phyloP scores from a whole-genome alignment of 768 basidiomycete genomes.

The Strobilomyces dryophilus region DNA sequence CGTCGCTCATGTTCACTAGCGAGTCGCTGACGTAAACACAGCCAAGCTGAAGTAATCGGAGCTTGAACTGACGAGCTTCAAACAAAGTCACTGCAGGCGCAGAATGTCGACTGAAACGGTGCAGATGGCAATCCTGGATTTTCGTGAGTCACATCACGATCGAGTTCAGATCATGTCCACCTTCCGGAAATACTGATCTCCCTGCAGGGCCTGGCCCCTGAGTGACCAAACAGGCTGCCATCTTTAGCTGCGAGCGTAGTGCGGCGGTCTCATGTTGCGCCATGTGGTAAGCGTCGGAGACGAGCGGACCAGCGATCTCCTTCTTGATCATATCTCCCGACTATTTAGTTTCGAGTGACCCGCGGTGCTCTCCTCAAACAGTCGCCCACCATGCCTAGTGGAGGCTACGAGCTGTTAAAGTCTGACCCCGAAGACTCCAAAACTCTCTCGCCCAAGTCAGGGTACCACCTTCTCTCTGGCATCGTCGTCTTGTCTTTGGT shows the following conservation, averaged over 20 bases:
- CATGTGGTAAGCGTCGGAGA: too few species aligned
- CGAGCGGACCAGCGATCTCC: too few species aligned
- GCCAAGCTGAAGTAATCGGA: too few species aligned
- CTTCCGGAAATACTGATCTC: too few species aligned
- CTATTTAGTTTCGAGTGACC: constrained; percentile 2
- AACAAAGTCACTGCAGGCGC: too few species aligned
- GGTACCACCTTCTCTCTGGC: constrained; percentile 11
- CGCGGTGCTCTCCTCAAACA: not conserved
- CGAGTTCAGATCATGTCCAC: too few species aligned
- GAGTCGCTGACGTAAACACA: not conserved
- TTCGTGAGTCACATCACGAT: too few species aligned
- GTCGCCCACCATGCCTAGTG: constrained; percentile 14
- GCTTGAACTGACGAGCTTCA: too few species aligned
- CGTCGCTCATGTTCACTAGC: constrained; percentile 25
- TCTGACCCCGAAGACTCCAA: not conserved
- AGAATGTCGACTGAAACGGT: too few species aligned
- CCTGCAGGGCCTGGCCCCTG: too few species aligned
- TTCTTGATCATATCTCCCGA: too few species aligned
- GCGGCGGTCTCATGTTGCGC: not conserved
- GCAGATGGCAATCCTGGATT: too few species aligned
- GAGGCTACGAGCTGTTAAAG: constrained; percentile 19
- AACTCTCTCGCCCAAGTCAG: constrained; percentile 2
- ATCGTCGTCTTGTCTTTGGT: constrained; percentile 11
- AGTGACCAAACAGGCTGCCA: not conserved
- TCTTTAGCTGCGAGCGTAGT: not conserved